These are phyloP conservation scores for Cryptosporidium sp. DNA, from an alignment of 169 alveolate genomes.

Conservation along the genomic window DNA sequence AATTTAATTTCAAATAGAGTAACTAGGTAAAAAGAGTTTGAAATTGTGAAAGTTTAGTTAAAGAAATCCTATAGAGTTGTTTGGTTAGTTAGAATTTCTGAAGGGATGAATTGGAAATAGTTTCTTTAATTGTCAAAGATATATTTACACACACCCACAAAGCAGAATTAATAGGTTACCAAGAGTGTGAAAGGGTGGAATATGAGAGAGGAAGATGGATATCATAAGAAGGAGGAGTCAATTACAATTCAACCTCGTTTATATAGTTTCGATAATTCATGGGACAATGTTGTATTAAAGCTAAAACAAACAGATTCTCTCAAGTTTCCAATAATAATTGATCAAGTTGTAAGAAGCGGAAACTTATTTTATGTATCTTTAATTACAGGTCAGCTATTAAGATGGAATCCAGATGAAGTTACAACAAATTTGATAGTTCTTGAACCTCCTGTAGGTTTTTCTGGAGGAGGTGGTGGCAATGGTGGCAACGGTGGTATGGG, in stretches of 20 bases:
- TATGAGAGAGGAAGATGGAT: constrained; percentile 34
- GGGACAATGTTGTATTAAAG: constrained; percentile 32
- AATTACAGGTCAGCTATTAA: constrained; percentile 55
- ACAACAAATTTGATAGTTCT: constrained; percentile 13
- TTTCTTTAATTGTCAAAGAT: neutral
- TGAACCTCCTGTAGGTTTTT: constrained; percentile 64
- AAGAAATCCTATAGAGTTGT: neutral
- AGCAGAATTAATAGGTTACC: neutral
- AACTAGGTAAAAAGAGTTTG: neutral
- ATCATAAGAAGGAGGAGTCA: constrained; percentile 24
- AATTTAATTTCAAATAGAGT: neutral
- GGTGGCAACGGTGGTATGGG: neutral
- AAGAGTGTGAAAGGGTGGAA: neutral
- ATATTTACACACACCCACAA: constrained; percentile 1
- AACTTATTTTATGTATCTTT: constrained; percentile 41
- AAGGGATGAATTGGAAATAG: neutral
- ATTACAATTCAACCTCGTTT: constrained; percentile 46
- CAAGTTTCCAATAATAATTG: constrained; percentile 49
- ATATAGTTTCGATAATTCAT: constrained; percentile 63
- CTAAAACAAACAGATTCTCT: constrained; percentile 13
- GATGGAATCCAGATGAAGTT: constrained; percentile 72
- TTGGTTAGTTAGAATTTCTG: neutral
- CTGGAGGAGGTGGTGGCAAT: neutral
- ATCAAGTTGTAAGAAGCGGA: constrained; percentile 52
- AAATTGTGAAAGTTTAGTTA: neutral